Percentiles rank a stretch among this genome's conserved stretches.
Conservation (phyloP, 495 filamentous ascomycete species). For the Neurospora sp. region DNA sequence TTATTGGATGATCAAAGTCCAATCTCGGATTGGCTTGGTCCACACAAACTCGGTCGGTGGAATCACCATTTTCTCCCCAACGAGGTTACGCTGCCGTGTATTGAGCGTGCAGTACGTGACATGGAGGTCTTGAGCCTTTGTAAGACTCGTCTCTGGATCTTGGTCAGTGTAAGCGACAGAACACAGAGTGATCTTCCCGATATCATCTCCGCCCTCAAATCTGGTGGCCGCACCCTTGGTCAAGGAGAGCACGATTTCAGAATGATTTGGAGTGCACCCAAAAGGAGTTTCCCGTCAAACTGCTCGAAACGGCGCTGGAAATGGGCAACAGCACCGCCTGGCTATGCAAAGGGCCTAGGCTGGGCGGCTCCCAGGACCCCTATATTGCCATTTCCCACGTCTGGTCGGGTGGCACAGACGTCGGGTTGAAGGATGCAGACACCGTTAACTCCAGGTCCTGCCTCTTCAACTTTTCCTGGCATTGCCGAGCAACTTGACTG, state of each 20-base stretch:
- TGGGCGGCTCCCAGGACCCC: too few relatives aligned
- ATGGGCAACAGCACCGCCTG: too few relatives aligned
- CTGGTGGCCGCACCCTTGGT: not conserved
- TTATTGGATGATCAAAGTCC: slow-evolving; percentile 1
- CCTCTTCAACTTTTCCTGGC: too few relatives aligned
- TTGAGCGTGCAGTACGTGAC: not conserved
- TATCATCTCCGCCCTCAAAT: not conserved
- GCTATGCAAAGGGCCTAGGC: too few relatives aligned
- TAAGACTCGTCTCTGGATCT: not conserved
- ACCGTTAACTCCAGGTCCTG: too few relatives aligned
- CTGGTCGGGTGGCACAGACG: too few relatives aligned
- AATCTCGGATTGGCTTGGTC: not conserved
- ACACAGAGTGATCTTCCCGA: not conserved
- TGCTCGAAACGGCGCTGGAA: too few relatives aligned
- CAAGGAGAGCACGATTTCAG: not conserved
- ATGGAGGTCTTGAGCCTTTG: too few relatives aligned
- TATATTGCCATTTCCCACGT: too few relatives aligned
- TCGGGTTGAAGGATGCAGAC: too few relatives aligned
- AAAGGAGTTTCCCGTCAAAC: too few relatives aligned
- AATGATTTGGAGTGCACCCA: not conserved
- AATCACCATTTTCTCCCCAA: not conserved
- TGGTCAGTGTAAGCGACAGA: not conserved
- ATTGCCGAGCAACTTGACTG: too few relatives aligned
- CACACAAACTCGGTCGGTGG: not conserved
- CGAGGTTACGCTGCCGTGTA: not conserved